Conservation (phyloP, 208 protist species). For the Leishmania lainsoni region DNA sequence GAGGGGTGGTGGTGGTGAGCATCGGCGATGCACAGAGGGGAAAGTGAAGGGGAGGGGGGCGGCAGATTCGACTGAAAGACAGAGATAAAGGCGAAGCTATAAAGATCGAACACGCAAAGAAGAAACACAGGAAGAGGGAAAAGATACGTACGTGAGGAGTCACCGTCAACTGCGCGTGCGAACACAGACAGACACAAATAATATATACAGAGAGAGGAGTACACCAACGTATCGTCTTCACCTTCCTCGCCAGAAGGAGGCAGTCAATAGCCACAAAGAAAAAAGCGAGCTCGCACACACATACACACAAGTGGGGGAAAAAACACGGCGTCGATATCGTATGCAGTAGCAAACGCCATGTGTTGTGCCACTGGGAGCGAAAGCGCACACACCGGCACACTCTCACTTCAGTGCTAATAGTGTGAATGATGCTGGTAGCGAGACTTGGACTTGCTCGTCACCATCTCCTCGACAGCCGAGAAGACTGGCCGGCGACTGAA, state of each 20-base stretch:
- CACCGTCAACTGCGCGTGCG: not conserved
- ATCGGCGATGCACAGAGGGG: not conserved
- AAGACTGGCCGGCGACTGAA: conserved; percentile 30
- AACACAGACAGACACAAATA: not conserved
- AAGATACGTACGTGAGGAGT: not conserved
- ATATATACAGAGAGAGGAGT: not conserved
- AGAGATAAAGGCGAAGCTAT: not conserved
- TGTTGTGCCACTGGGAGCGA: not conserved
- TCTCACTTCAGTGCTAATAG: not conserved
- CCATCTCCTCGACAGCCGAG: conserved; percentile 29
- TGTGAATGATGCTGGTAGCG: not conserved
- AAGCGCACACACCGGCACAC: not conserved
- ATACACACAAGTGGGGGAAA: not conserved
- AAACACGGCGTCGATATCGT: not conserved
- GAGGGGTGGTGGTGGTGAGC: not conserved
- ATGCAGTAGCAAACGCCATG: not conserved
- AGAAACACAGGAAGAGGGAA: not conserved
- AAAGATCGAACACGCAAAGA: not conserved
- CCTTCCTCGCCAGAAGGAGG: not conserved
- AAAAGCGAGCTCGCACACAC: not conserved
- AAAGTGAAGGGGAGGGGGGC: not conserved
- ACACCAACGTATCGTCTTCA: not conserved
- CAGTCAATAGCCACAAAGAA: not conserved
- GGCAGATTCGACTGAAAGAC: not conserved
- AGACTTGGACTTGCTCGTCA: not conserved